Evolutionary conservation across 257 asterid species (phyloP), one percentile per base, ranked within the genome.

Genomic region (Thymus mandschuricus): DNA sequence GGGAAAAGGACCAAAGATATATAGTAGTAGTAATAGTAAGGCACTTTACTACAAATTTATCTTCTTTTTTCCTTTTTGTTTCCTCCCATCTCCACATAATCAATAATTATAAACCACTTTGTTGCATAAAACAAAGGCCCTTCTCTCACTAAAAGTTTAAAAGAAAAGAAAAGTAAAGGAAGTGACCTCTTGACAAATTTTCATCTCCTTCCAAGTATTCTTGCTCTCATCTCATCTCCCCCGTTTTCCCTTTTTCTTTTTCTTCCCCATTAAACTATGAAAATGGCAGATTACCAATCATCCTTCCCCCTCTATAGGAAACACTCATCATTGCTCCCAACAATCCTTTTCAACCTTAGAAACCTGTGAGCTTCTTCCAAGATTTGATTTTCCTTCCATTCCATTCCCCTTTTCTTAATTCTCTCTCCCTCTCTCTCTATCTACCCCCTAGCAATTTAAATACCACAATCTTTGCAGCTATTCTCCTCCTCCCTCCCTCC

Each of bases 311-410:
- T 89, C 85, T 65, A 79, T 75, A 86, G 98, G 96, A 86, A 86
- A 92, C 98, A 92, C 69, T 78, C 96, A 92, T 92, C 96, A 92
- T 92, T 92, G 86, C 92, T 64, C 85, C 96, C 98, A 89, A 89
- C 98, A 86, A 80, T 89, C 85, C 85, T 81, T 85, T 85, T 83
- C 89, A 74, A 73, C 85, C 86, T 83, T 81, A 66, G 81, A 84
- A 87, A 86, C 81, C 86, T 83, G 80, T 80, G 80, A 77, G 90
- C 12, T 8, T 8, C 89, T 81, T 85, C 86, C 79, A 80, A 83
- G 75, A 81, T 81, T 81, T 78, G 79, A 76, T 71, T 69, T 84
- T 63, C 82, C 68, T 70, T 66, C 75, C 73, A 12, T 71, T 71
- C 67, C 30, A 30, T 71, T 63, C 21, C 54, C 27, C 5, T 48